Evolutionary conservation across 495 filamentous ascomycete species (phyloP).

Genomic region (Neurospora sp.): DNA sequence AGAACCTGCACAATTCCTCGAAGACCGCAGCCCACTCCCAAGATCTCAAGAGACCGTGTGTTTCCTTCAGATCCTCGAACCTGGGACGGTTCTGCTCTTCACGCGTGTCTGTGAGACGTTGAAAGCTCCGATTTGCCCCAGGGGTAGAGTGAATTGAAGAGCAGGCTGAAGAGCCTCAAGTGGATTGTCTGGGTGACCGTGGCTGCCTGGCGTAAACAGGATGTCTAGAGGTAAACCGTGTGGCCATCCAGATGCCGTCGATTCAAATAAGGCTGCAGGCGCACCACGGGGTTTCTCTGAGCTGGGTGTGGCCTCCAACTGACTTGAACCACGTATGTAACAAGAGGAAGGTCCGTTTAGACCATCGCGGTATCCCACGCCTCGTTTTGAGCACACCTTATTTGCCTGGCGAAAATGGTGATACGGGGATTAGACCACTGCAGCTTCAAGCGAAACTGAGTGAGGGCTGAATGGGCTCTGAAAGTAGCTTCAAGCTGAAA

Average conservation of each 20-base stretch:
- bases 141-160: not conserved
- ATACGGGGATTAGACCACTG: not conserved
- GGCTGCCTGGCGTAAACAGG: not conserved
- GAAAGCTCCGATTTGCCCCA: not conserved
- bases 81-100: not conserved
- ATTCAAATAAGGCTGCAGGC: not conserved
- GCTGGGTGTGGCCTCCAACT: not conserved
- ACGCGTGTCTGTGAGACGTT: not conserved
- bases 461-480: not conserved
- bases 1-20: not conserved
- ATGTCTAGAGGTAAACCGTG: not conserved
- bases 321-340: not conserved
- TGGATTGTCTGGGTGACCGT: not conserved
- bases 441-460: not conserved
- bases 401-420: not conserved
- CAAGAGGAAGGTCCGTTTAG: not conserved
- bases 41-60: not conserved
- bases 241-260: not conserved
- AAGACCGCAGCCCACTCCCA: not conserved
- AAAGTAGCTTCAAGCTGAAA: not conserved
- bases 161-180: not conserved
- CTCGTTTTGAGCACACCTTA: not conserved
- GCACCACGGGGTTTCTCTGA: not conserved
- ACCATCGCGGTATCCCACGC: not conserved
- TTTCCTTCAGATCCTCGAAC: not conserved